Base-by-base conservation (phyloP, 768 basidiomycete species). In the Mycena metata region DNA sequence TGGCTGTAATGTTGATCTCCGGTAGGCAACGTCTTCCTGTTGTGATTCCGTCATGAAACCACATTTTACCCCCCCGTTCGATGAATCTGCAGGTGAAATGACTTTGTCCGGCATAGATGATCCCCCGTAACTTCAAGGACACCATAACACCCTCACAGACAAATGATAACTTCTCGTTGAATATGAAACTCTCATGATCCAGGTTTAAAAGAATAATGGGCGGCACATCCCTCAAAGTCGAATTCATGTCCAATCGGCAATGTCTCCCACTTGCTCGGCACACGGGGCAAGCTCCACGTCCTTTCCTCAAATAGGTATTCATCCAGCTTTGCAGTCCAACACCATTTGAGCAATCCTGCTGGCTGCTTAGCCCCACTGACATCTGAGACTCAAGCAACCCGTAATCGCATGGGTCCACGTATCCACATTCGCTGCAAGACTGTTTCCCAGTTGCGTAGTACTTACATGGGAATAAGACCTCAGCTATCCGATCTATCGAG, bases 41-140 rank as follows among this genome's bases (percentile, higher is more conserved):
- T 26, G 24, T 19, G 16, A 57, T 57, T 5, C 56, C 56, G 17
- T 57, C 42, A 24, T 57, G 56, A 23, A 57, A 57, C 56, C 56
- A 57, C 16, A 57, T 26, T 5, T 42, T 36, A 4, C 55, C 55
- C 3, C 5, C 12, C 23, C 5, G 33, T n/a, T 21, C 23, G 39
- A 56, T 26, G n/a, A 36, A 24, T 15, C 55, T 21, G 39, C 55
- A 42, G 5, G 55, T 56, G 41, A 56, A 56, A 36, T 56, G 36
- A 24, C 9, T 16, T 15, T 56, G 39, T 2, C 55, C 55, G 1
- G 39, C 55, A 26, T 56, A 42, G 5, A 56, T 56, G 36, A 56
- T 42, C 4, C 55, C 55, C 5, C 55, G 11, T 24, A 56, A 23
- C 16, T 24, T 56, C 39, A 56, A n/a, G 10, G 10, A 10, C 21